These are phyloP conservation scores for Rhizophora mangle DNA, from an alignment of 345 rosid species.

Conservation along the genomic window DNA sequence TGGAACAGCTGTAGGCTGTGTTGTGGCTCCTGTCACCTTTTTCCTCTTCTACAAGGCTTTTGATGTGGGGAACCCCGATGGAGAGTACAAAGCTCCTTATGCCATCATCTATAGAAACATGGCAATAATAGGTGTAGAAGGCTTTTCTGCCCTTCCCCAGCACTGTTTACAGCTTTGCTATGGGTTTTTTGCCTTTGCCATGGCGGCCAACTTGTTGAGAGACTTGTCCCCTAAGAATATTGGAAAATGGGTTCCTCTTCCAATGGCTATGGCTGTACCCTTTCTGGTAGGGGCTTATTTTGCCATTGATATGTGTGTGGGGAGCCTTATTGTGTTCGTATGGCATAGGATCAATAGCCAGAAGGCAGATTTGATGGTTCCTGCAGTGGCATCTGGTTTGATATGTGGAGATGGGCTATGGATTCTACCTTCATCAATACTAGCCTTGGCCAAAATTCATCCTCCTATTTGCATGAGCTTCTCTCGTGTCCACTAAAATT, in stretches of 20 bases:
- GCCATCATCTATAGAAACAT: constrained; percentile 82
- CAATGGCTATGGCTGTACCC: constrained; percentile 98
- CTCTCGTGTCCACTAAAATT: constrained; percentile 26
- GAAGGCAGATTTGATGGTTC: constrained; percentile 63
- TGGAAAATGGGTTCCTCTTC: constrained; percentile 79
- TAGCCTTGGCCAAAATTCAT: constrained; percentile 59
- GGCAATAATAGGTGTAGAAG: constrained; percentile 93
- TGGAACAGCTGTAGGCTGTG: constrained; percentile 82
- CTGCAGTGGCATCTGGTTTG: constrained; percentile 88
- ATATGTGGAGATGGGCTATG: constrained; percentile 93
- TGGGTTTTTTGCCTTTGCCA: constrained; percentile 75
- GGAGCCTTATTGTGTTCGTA: constrained; percentile 24
- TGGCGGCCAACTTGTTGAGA: constrained; percentile 58
- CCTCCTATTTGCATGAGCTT: constrained; percentile 91
- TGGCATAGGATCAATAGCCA: constrained; percentile 28
- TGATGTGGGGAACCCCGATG: constrained; percentile 81
- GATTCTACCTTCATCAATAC: constrained; percentile 81
- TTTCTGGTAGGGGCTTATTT: constrained; percentile 88
- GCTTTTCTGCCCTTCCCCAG: constrained; percentile 82
- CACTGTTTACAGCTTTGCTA: constrained; percentile 85
- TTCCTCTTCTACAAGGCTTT: constrained; percentile 86
- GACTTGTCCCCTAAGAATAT: constrained; percentile 48
- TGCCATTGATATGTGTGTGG: constrained; percentile 60
- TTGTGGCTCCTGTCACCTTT: constrained; percentile 83
- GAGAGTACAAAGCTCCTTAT: constrained; percentile 96